Percentiles rank a stretch among this genome's conserved stretches.
phyloP scores from a whole-genome alignment of 768 basidiomycete species.

The Boletus rubescentipes region DNA sequence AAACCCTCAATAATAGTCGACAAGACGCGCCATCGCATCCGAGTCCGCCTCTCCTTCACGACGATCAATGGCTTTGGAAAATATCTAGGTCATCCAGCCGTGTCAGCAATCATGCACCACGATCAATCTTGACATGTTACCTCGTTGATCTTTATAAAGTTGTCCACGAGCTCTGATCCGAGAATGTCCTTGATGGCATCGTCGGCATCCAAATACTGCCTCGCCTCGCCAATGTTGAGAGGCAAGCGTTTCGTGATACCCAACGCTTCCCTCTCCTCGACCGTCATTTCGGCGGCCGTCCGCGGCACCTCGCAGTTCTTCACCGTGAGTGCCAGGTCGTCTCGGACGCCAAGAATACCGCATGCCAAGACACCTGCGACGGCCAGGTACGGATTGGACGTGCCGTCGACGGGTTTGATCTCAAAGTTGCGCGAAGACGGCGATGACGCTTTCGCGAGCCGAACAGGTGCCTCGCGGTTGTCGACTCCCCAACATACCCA shows the following conservation, averaged over 20 bases:
- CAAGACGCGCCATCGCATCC: slow-evolving; percentile 27
- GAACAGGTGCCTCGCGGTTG: slow-evolving; percentile 65
- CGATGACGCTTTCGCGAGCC: slow-evolving; percentile 48
- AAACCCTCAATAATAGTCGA: slow-evolving; percentile 26
- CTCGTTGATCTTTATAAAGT: slow-evolving; percentile 52
- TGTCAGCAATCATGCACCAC: too few relatives aligned
- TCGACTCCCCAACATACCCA: slow-evolving; percentile 68
- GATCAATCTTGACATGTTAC: slow-evolving; percentile 28
- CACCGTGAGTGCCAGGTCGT: slow-evolving; percentile 36
- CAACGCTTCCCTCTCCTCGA: slow-evolving; percentile 39
- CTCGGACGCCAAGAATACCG: slow-evolving; percentile 52
- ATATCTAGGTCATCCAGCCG: slow-evolving; percentile 2
- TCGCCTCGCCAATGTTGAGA: slow-evolving; percentile 47
- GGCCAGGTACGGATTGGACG: slow-evolving; percentile 60
- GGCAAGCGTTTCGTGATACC: slow-evolving; percentile 56
- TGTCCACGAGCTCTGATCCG: slow-evolving; percentile 45
- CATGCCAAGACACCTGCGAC: slow-evolving; percentile 55
- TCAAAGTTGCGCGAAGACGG: slow-evolving; percentile 61
- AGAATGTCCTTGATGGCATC: slow-evolving; percentile 39
- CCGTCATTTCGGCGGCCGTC: slow-evolving; percentile 44
- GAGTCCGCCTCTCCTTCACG: slow-evolving; percentile 28
- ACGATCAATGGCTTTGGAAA: slow-evolving; percentile 24
- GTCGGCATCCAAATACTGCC: slow-evolving; percentile 39
- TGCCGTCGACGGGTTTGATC: slow-evolving; percentile 59
- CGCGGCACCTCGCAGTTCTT: slow-evolving; percentile 35